Percentiles rank a stretch among this genome's conserved stretches.
Evolutionary conservation across 495 filamentous ascomycete species (phyloP).

Genomic region (Penicillium antarcticum): DNA sequence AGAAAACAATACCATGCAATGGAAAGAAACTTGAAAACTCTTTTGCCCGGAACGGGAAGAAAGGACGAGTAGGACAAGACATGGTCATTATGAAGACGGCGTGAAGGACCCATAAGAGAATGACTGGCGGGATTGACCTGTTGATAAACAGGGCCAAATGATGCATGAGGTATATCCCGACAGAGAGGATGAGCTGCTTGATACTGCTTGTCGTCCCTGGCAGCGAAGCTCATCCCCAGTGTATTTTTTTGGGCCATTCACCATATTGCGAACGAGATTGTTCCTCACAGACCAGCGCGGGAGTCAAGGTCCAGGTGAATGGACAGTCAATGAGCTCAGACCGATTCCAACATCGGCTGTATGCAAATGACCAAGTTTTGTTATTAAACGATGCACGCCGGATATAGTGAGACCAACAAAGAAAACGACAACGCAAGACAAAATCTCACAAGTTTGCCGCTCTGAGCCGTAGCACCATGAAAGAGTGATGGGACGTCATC

Average conservation of each 20-base stretch:
- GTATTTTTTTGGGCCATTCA: background rate
- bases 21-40: slow-evolving; percentile 5
- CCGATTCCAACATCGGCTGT: slow-evolving; percentile 4
- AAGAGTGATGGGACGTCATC: slow-evolving; percentile 38
- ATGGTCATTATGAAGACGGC: slow-evolving; percentile 1
- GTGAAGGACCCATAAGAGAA: background rate
- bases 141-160: slow-evolving; percentile 4
- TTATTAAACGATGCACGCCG: slow-evolving; percentile 41
- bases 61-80: slow-evolving; percentile 6
- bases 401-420: slow-evolving; percentile 24
- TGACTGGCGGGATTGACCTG: slow-evolving; percentile 2
- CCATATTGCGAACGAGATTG: background rate
- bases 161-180: background rate
- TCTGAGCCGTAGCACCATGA: slow-evolving; percentile 47
- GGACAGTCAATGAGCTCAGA: background rate
- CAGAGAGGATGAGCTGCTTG: background rate
- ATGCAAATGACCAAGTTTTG: slow-evolving; percentile 24
- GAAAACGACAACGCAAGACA: slow-evolving; percentile 26
- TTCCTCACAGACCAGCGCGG: background rate
- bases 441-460: slow-evolving; percentile 37
- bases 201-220: background rate
- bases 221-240: background rate
- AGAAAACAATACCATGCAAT: slow-evolving; percentile 8
- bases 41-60: slow-evolving; percentile 4
- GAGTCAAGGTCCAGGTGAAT: background rate